Base-by-base conservation (phyloP, 2,329 filamentous ascomycete genomes). In the Neopestalotiopsis clavispora region DNA sequence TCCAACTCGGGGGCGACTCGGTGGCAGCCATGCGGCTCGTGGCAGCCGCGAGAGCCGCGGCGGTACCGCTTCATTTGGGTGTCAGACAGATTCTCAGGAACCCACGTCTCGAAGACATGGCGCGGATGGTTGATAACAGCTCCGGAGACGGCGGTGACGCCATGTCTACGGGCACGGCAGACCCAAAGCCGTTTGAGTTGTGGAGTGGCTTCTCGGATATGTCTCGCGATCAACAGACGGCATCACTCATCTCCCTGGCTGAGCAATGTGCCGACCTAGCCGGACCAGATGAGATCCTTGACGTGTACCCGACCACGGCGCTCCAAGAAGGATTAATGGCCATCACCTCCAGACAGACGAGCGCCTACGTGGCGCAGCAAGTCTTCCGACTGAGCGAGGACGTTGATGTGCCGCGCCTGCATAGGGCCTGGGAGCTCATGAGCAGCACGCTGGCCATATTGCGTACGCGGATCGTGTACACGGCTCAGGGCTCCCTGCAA, bases 291-390 rank as follows among this genome's bases (percentile, higher is more conserved):
- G 60, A 63, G 4, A 63, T 63, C 9, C 13, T 63, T 63, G 76
- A 79, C 66, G 65, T 75, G 2, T 78, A 75, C 56, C 77, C 77
- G 2, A 73, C 73, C 66, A 72, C 75, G 2, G 67, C 74, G 2
- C 64, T 78, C 4, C 77, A 79, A 58, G 72, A 75, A 66, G 75
- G 76, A 9, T 69, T 79, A 6, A 69, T 80, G 62, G 73, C 75
- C 2, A 59, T 78, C 1, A 73, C 77, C 12, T 62, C 66, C 28
- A 70, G 71, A n/a, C 52, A 71, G 9, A 14, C 69, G 4, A 77
- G 75, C 7, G 73, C 72, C 7, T 80, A 80, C 60, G 69, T 78
- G 20, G 73, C 74, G 10, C 72, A 72, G 62, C 61, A 65, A 17
- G 71, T 73, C 66, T 62, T 65, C 23, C 32, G 32, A n/a, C 23